Evolutionary conservation across 2,329 filamentous ascomycete species (phyloP).

Genomic region (Trichoderma citrinoviride): DNA sequence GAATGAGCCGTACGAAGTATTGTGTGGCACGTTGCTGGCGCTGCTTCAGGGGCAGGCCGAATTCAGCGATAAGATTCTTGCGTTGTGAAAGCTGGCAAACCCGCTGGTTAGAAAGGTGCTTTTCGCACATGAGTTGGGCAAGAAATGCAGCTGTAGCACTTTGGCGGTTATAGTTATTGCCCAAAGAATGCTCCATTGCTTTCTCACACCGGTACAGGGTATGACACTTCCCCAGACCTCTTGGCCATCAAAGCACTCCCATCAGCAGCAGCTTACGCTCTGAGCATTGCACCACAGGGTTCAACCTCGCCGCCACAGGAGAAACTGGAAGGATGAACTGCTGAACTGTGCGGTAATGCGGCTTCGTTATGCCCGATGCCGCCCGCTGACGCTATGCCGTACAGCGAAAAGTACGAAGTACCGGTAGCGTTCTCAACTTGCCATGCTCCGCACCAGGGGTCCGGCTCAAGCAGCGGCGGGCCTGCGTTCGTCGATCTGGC

Average conservation of each 20-base stretch:
- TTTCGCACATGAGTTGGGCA: no score
- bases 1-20: not conserved
- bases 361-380: slow-evolving; percentile 12
- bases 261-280: no score
- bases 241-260: no score
- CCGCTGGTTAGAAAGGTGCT: not conserved
- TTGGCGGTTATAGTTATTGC: no score
- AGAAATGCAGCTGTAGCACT: no score
- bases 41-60: not conserved
- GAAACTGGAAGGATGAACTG: not conserved
- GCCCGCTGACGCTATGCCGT: slow-evolving; percentile 2
- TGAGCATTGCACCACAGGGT: no score
- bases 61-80: not conserved
- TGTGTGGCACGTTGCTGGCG: not conserved
- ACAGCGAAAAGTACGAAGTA: not conserved
- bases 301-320: no score
- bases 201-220: no score
- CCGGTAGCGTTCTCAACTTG: not conserved
- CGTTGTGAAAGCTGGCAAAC: not conserved
- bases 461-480: slow-evolving; percentile 4
- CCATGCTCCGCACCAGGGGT: not conserved
- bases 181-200: no score
- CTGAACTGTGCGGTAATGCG: not conserved
- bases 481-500: slow-evolving; percentile 5
- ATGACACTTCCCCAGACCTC: no score